Conservation (phyloP, 441 rosid species). For the Arabidopsis lyrata region DNA sequence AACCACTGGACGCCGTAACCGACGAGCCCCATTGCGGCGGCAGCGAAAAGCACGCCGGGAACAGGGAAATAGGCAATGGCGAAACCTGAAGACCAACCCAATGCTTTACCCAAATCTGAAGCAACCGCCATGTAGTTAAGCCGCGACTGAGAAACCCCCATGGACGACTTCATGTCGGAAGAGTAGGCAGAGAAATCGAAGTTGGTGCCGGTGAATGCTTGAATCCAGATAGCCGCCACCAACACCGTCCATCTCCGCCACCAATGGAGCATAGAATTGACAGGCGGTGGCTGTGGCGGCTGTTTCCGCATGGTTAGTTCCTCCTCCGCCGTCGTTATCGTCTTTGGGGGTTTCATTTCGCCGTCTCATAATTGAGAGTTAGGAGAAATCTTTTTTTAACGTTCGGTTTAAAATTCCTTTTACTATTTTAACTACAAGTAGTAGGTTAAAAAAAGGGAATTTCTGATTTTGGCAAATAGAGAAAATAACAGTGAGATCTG, state of each 20-base stretch:
- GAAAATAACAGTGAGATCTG: neutral
- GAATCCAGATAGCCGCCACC: constrained; percentile 89
- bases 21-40: constrained; percentile 79
- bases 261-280: constrained; percentile 31
- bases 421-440: constrained; percentile 14
- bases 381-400: constrained; percentile 16
- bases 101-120: constrained; percentile 87
- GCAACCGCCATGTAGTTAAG: constrained; percentile 89
- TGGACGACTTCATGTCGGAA: constrained; percentile 64
- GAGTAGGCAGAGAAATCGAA: constrained; percentile 95
- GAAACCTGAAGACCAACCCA: constrained; percentile 93
- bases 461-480: neutral
- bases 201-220: constrained; percentile 92
- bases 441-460: neutral
- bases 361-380: constrained; percentile 22
- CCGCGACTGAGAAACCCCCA: constrained; percentile 86
- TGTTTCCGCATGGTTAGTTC: neutral
- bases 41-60: constrained; percentile 67
- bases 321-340: constrained; percentile 7
- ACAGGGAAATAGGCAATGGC: constrained; percentile 78
- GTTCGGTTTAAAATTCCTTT: constrained; percentile 22
- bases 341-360: constrained; percentile 25
- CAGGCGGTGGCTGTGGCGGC: neutral
- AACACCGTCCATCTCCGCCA: constrained; percentile 86
- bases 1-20: constrained; percentile 92